A percentile compares a stretch with the other conserved stretches of the same genome.
phyloP scores from a whole-genome alignment of 495 filamentous ascomycete genomes.

The Aspergillus wentii region DNA sequence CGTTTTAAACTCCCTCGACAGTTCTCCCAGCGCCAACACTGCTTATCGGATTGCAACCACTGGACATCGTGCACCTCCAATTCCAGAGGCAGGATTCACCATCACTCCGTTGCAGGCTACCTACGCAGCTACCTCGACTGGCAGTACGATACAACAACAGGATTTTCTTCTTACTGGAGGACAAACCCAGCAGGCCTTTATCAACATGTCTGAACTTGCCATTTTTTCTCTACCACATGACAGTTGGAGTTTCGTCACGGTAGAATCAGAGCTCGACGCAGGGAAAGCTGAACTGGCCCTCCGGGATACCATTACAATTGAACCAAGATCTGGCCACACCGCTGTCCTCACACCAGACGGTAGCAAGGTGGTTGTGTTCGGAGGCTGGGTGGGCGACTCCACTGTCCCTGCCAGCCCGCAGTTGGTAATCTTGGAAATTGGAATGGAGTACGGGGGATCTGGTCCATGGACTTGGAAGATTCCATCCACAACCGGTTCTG shows the following conservation, averaged over 20 bases:
- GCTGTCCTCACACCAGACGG: constrained; percentile 76
- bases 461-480: constrained; percentile 72
- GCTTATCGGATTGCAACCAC: constrained; percentile 35
- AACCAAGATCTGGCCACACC: constrained; percentile 82
- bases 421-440: constrained; percentile 68
- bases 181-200: constrained; percentile 75
- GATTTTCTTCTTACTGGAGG: constrained; percentile 81
- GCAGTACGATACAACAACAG: constrained; percentile 58
- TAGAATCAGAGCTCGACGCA: constrained; percentile 39
- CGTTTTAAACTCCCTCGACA: constrained; percentile 41
- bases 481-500: constrained; percentile 39
- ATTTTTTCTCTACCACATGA: constrained; percentile 82
- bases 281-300: constrained; percentile 44
- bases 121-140: constrained; percentile 47
- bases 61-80: constrained; percentile 53
- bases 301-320: constrained; percentile 41
- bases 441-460: constrained; percentile 61
- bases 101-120: constrained; percentile 67
- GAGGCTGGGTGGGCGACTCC: constrained; percentile 86
- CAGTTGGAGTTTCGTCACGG: constrained; percentile 74
- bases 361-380: constrained; percentile 65
- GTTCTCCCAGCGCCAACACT: constrained; percentile 12
- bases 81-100: constrained; percentile 83
- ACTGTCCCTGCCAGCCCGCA: constrained; percentile 72
- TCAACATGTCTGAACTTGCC: constrained; percentile 89